phyloP scores from a whole-genome alignment of 306 rosid species.

The Prinsepia uniflora region DNA sequence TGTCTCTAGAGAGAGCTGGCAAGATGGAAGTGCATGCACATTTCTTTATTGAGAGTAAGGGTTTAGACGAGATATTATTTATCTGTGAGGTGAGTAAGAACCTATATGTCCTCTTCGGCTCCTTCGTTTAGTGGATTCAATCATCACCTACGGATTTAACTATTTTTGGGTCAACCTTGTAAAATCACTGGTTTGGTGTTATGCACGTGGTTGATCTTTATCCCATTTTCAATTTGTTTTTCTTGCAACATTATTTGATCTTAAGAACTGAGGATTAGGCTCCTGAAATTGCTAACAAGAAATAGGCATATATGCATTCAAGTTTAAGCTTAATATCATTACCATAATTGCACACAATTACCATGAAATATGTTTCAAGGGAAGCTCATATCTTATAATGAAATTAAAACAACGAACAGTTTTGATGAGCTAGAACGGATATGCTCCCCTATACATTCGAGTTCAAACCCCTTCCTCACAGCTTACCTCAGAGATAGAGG shows the following conservation, averaged over 20 bases:
- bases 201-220: not conserved
- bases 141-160: not conserved
- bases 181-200: not conserved
- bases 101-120: not conserved
- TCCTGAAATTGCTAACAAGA: not conserved
- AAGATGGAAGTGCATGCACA: not conserved
- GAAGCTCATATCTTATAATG: not conserved
- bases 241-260: not conserved
- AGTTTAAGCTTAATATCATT: not conserved
- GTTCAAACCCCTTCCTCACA: too few species aligned
- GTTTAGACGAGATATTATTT: not conserved
- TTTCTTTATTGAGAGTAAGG: not conserved
- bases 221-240: not conserved
- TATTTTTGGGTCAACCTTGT: not conserved
- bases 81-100: not conserved
- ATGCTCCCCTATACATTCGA: too few species aligned
- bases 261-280: not conserved
- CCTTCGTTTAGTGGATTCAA: not conserved
- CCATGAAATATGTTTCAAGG: not conserved
- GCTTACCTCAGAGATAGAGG: slow-evolving; percentile 40
- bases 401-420: not conserved
- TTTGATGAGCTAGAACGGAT: too few species aligned
- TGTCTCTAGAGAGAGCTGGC: not conserved
- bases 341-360: not conserved
- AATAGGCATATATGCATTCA: not conserved